Percentiles rank a stretch among this genome's conserved stretches.
phyloP scores from a whole-genome alignment of 495 filamentous ascomycete species.

The Bathelium albidoporum region DNA sequence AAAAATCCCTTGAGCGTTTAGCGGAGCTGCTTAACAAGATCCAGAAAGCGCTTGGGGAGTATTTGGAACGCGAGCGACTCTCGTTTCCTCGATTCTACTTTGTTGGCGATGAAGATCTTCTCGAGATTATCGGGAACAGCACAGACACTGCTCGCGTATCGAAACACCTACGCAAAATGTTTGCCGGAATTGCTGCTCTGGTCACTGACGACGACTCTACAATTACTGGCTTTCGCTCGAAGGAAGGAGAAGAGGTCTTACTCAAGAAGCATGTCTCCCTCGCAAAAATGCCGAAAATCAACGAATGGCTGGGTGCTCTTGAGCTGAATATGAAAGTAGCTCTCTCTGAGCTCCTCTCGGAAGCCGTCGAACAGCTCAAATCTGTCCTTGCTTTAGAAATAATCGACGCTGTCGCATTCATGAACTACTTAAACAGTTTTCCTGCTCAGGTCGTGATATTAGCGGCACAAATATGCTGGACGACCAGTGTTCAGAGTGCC shows the following conservation, averaged over 20 bases:
- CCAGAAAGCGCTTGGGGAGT: slow-evolving; percentile 96
- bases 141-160: slow-evolving; percentile 91
- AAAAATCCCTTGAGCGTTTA: slow-evolving; percentile 88
- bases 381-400: slow-evolving; percentile 56
- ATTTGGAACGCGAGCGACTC: slow-evolving; percentile 90
- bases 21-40: slow-evolving; percentile 97
- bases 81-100: slow-evolving; percentile 99
- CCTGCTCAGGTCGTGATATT: slow-evolving; percentile 94
- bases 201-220: slow-evolving; percentile 81
- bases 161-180: slow-evolving; percentile 99
- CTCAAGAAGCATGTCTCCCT: slow-evolving; percentile 86
- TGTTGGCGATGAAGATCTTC: slow-evolving; percentile 92
- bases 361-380: slow-evolving; percentile 69
- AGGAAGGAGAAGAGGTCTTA: slow-evolving; percentile 83
- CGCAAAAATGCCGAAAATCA: slow-evolving; percentile 86
- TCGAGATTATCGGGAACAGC: slow-evolving; percentile 99
- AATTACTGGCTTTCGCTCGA: slow-evolving; percentile 87
- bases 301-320: slow-evolving; percentile 89
- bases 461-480: slow-evolving; percentile 93
- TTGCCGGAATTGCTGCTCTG: slow-evolving; percentile 83
- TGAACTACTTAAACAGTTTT: slow-evolving; percentile 65
- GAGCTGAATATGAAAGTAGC: slow-evolving; percentile 92
- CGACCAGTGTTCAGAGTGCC: slow-evolving; percentile 64
- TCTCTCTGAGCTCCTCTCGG: slow-evolving; percentile 77
- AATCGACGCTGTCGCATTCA: slow-evolving; percentile 57